A percentile compares a stretch with the other conserved stretches of the same genome.
Evolutionary conservation across 768 basidiomycete genomes (phyloP).

Genomic region (Galerina marginata): DNA sequence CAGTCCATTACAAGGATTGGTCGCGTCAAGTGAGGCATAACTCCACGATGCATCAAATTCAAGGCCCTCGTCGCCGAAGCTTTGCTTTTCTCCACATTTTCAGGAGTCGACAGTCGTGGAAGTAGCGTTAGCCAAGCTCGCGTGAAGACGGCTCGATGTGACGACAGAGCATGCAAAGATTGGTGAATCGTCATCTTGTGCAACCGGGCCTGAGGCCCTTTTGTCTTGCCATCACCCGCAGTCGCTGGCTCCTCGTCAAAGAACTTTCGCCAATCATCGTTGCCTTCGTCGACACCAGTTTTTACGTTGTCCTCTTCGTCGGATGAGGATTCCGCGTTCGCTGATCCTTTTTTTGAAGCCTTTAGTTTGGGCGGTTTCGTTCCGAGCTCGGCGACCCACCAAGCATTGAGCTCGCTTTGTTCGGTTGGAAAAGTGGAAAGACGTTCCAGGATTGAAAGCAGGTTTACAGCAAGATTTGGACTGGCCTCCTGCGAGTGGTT

Average conservation of each 20-base stretch:
- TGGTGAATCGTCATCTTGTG: constrained; percentile 77
- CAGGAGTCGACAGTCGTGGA: constrained; percentile 54
- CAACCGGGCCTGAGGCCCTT: constrained; percentile 50
- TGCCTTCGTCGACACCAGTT: constrained; percentile 34
- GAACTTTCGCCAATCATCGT: constrained; percentile 82
- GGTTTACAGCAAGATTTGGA: constrained; percentile 46
- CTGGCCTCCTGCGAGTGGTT: constrained; percentile 33
- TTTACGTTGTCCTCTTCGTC: constrained; percentile 42
- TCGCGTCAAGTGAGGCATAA: constrained; percentile 83
- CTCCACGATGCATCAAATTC: constrained; percentile 81
- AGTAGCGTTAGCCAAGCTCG: constrained; percentile 79
- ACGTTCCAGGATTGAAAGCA: constrained; percentile 69
- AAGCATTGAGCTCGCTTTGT: constrained; percentile 68
- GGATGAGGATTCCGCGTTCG: constrained; percentile 32
- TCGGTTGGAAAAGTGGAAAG: constrained; percentile 79
- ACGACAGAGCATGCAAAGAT: constrained; percentile 74
- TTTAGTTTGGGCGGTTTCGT: constrained; percentile 59
- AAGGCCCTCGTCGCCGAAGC: constrained; percentile 60
- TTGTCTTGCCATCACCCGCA: constrained; percentile 37
- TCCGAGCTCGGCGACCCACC: constrained; percentile 79
- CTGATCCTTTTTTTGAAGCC: constrained; percentile 39
- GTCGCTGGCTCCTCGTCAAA: constrained; percentile 67
- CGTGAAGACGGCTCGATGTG: constrained; percentile 83
- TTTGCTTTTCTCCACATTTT: constrained; percentile 40
- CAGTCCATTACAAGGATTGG: constrained; percentile 90